These are phyloP conservation scores for Phytopythium cucurbitacearum DNA, from an alignment of 352 stramenopile genomes.

Conservation along the genomic window DNA sequence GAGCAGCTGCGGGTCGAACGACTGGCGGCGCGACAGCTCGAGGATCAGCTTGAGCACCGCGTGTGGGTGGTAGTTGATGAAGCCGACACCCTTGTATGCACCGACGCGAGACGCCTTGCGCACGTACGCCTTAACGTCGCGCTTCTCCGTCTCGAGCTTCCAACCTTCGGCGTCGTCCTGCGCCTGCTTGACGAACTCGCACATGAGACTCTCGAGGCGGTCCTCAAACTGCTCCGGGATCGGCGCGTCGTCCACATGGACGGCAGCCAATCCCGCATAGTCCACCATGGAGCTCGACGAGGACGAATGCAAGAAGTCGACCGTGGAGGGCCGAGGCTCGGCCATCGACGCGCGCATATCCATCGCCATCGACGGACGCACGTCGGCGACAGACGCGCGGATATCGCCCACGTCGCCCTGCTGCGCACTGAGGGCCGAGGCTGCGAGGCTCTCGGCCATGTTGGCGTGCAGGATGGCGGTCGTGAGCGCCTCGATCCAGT, in stretches of 20 bases:
- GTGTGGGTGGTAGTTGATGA: constrained; percentile 48
- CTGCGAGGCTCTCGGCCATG: constrained; percentile 4
- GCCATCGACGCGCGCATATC: constrained; percentile 17
- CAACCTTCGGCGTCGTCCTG: constrained; percentile 46
- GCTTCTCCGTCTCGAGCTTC: constrained; percentile 55
- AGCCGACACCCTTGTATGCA: constrained; percentile 52
- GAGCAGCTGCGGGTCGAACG: constrained; percentile 57
- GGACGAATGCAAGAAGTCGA: constrained; percentile 20
- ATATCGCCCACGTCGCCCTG: not conserved
- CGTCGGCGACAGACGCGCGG: not conserved
- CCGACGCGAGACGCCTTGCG: constrained; percentile 33
- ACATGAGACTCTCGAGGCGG: constrained; percentile 48
- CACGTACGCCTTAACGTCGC: constrained; percentile 55
- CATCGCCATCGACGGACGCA: constrained; percentile 4
- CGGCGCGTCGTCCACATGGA: constrained; percentile 24
- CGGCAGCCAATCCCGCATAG: constrained; percentile 21
- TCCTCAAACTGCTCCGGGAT: constrained; percentile 32
- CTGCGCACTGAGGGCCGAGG: not conserved
- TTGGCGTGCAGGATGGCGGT: constrained; percentile 20
- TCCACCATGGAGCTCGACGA: constrained; percentile 25
- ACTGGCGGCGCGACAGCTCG: constrained; percentile 35
- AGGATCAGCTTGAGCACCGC: constrained; percentile 56
- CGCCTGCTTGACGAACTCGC: constrained; percentile 53
- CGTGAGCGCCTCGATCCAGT: constrained; percentile 52
- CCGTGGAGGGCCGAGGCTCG: constrained; percentile 8